Evolutionary conservation across 2,329 filamentous ascomycete species (phyloP), one percentile per base, ranked within the genome.

Genomic region (Fusarium sp.): DNA sequence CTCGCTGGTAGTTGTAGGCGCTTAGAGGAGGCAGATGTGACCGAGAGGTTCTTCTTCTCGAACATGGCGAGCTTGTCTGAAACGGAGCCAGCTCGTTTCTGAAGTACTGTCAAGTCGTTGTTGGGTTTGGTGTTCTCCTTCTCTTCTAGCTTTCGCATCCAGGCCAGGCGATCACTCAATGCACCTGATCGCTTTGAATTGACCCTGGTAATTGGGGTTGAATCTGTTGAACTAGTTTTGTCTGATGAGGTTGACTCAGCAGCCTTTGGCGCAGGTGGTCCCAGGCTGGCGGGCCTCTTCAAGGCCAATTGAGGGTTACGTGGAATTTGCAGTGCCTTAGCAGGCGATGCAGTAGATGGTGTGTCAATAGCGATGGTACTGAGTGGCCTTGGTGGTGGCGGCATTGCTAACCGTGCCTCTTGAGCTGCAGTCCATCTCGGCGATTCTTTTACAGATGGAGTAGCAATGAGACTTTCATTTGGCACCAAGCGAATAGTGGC

Each of bases 61-160:
- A 69, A 69, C 66, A 69, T 69, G 52, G 66, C 66, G 25, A 69
- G 65, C 52, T 54, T 69, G 39, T 69, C 66, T 2, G 66, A 69
- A 22, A 69, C 66, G 22, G 41, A 64, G 31, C 66, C 66, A 22
- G 59, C 59, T 45, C 66, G 65, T 41, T 69, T 69, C 5, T 60
- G 64, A 4, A 69, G 27, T 25, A 8, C 41, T 3, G 45, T 18
- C 2, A 53, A 27, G 22, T 69, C 66, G 15, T 59, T 68, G 39
- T 68, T 69, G 3, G 65, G 45, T n/a, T 47, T 49, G 9, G 46
- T 20, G 5, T 15, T 35, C 8, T 46, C 52, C 41, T 65, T 69
- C 12, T 69, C 66, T n/a, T 69, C 66, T 4, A 69, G 38, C 9
- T 58, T 69, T 25, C 45, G 52, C 35, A 69, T 69, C 66, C 66